Base-by-base conservation (phyloP, 1,139 yeast species). In the Diutina sp. region DNA sequence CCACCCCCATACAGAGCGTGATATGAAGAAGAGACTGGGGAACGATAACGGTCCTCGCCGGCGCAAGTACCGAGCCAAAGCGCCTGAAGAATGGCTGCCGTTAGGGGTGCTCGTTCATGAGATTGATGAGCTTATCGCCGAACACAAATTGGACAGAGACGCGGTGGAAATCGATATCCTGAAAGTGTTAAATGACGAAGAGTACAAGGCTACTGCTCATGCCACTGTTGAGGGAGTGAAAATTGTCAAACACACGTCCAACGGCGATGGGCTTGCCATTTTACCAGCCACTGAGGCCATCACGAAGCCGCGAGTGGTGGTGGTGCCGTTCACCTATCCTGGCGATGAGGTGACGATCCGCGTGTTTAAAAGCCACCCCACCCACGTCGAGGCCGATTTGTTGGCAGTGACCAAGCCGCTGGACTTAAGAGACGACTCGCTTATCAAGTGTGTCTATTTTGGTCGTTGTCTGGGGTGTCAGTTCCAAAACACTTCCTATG, bases 281-380 rank as follows among this genome's bases (percentile, higher is more conserved):
- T 14, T 35, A 5, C 41, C 41, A 8, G 76, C 86, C 44, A 70
- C 75, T 7, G 84, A 84, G 64, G 90, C 90, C 0, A 76, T 72
- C 6, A 67, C 65, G 55, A 66, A 65, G 54, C 84, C 80, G 64
- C 48, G 48, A 9, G 66, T 80, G 28, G 80, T 73, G 2, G 72
- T 89, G 12, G 82, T 93, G 6, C 99, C 99, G 14, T 93, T 87
- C 72, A 87, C 91, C 4, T 73, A 88, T 46, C 96, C 96, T 0
- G 97, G 96, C 1, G 99, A 93, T 66, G 65, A 77, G 1, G 93
- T 85, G 5, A 74, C 74, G 16, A 78, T 90, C 56, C 82, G 80
- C 62, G 82, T 93, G 0, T 87, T 85, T 73, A 87, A 86, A 67
- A 84, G 95, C 0, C 90, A 88, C 66, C 88, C 90, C 46, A 72